These are phyloP conservation scores for Candolleomyces efflorescens DNA, from an alignment of 768 basidiomycete species.

Conservation along the genomic window DNA sequence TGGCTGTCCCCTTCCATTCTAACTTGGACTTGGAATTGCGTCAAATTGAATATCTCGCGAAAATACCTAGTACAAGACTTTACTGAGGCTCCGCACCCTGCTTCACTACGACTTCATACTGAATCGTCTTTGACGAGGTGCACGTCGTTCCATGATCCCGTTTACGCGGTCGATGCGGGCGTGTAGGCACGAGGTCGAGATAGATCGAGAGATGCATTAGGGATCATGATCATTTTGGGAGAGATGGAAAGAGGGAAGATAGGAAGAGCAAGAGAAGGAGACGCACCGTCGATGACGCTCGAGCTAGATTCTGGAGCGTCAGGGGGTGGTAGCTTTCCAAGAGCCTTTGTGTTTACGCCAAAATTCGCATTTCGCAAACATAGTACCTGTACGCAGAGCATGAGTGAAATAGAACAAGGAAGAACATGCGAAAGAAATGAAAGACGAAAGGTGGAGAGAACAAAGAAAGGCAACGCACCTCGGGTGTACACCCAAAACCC, in stretches of 20 bases:
- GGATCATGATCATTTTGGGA: not conserved
- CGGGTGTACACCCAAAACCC: no score
- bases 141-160: slow-evolving; percentile 91
- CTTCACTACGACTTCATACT: slow-evolving; percentile 91
- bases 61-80: slow-evolving; percentile 62
- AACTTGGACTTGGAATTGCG: no score
- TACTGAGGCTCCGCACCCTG: slow-evolving; percentile 91
- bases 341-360: slow-evolving; percentile 86
- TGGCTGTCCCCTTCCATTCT: no score
- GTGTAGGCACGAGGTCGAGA: slow-evolving; percentile 79
- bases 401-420: no score
- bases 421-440: no score
- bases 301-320: slow-evolving; percentile 80
- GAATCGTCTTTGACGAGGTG: slow-evolving; percentile 63
- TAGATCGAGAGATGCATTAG: slow-evolving; percentile 70
- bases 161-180: slow-evolving; percentile 94
- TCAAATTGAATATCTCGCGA: no score
- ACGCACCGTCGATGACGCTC: slow-evolving; percentile 87
- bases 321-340: slow-evolving; percentile 87
- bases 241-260: not conserved
- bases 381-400: slow-evolving; percentile 88
- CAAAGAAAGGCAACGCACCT: no score
- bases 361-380: slow-evolving; percentile 93
- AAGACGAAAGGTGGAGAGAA: no score
- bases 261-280: not conserved